Percentiles rank a stretch among this genome's conserved stretches.
Conservation (phyloP, 1,284 basidiomycete species). For the Volvariella surrecta region DNA sequence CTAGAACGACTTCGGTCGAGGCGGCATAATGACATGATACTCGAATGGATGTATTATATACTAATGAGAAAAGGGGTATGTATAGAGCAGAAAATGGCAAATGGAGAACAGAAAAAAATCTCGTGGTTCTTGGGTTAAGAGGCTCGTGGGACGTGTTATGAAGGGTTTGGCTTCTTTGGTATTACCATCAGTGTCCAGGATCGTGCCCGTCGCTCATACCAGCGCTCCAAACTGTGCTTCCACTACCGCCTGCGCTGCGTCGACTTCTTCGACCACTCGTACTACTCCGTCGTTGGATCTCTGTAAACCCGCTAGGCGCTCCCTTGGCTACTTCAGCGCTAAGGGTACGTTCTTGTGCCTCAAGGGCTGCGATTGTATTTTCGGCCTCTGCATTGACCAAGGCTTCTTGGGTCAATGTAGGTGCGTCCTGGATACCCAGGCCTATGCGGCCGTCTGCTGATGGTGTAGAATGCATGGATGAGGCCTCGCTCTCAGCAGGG, state of each 20-base stretch:
- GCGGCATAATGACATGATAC: too few relatives aligned
- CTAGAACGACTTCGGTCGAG: too few relatives aligned
- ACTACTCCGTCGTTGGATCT: slow-evolving; percentile 42
- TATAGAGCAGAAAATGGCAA: too few relatives aligned
- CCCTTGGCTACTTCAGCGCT: slow-evolving; percentile 73
- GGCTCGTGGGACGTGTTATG: too few relatives aligned
- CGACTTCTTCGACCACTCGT: slow-evolving; percentile 42
- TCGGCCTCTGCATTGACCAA: slow-evolving; percentile 71
- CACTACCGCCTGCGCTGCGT: slow-evolving; percentile 50
- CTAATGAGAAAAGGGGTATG: too few relatives aligned
- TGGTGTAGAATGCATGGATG: slow-evolving; percentile 35
- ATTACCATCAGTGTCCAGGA: slow-evolving; percentile 9
- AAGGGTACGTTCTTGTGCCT: slow-evolving; percentile 64
- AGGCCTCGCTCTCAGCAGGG: slow-evolving; percentile 36
- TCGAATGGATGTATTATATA: too few relatives aligned
- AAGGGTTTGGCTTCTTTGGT: too few relatives aligned
- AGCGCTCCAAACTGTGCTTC: slow-evolving; percentile 78
- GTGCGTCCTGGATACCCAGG: slow-evolving; percentile 25
- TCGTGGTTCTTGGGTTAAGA: too few relatives aligned
- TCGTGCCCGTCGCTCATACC: slow-evolving; percentile 60
- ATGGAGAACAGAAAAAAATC: too few relatives aligned
- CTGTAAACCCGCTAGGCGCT: slow-evolving; percentile 65
- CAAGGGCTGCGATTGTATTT: slow-evolving; percentile 61
- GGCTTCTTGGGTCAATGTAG: slow-evolving; percentile 63
- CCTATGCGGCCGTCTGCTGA: slow-evolving; percentile 26